phyloP scores from a whole-genome alignment of 2,329 filamentous ascomycete genomes.

The Shiraia bambusicola region DNA sequence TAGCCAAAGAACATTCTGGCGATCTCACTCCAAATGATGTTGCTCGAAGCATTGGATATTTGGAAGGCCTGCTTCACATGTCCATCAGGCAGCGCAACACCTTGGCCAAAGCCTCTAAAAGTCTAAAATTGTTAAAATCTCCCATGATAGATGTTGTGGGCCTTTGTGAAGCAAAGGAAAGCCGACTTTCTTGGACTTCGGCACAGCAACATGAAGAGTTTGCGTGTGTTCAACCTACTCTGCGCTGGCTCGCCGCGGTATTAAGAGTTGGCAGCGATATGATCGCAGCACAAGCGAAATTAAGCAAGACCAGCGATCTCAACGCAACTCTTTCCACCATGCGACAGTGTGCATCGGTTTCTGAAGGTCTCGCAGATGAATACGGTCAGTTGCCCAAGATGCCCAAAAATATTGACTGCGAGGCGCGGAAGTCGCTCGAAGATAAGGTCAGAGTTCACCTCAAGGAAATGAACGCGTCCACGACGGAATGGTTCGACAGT shows the following conservation, averaged over 20 bases:
- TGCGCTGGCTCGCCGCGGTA: constrained; percentile 69
- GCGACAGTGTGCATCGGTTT: constrained; percentile 24
- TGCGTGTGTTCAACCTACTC: constrained; percentile 16
- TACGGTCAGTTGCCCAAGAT: constrained; percentile 26
- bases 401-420: constrained; percentile 30
- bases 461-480: constrained; percentile 15
- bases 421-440: constrained; percentile 15
- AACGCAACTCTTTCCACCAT: constrained; percentile 26
- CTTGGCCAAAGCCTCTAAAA: constrained; percentile 31
- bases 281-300: constrained; percentile 65
- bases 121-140: constrained; percentile 42
- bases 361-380: constrained; percentile 17
- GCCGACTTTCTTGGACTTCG: constrained; percentile 18
- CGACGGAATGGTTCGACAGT: constrained; percentile 23
- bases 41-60: constrained; percentile 73
- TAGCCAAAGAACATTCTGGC: constrained; percentile 72
- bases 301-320: constrained; percentile 52
- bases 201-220: constrained; percentile 12
- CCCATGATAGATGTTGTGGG: constrained; percentile 40
- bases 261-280: constrained; percentile 63
- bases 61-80: constrained; percentile 82
- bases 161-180: constrained; percentile 24
- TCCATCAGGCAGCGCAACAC: constrained; percentile 60
- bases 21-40: constrained; percentile 83
- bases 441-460: constrained; percentile 17